Conservation (phyloP, 2,329 filamentous ascomycete genomes). For the Diaporthe amygdali region DNA sequence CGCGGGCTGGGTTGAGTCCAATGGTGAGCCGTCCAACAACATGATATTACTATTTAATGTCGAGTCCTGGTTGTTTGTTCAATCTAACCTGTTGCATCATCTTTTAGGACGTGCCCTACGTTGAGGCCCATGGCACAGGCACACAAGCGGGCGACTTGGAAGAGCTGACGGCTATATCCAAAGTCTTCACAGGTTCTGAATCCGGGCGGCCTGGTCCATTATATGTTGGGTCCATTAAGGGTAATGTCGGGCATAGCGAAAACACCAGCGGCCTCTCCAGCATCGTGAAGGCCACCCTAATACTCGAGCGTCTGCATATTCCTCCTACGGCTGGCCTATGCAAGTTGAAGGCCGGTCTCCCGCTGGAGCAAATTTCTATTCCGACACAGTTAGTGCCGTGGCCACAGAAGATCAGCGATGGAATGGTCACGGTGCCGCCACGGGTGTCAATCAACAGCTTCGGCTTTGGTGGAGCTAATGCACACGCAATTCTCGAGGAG, state of each 20-base stretch:
- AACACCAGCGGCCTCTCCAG: neutral
- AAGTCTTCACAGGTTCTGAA: neutral
- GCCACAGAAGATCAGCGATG: neutral
- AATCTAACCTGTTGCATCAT: neutral
- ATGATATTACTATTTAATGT: neutral
- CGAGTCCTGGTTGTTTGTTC: no score
- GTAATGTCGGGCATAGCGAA: constrained; percentile 28
- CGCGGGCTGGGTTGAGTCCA: constrained; percentile 31
- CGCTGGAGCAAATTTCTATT: neutral
- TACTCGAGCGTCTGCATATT: constrained; percentile 24
- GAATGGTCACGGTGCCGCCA: neutral
- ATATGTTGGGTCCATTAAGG: constrained; percentile 39
- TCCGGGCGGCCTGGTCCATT: constrained; percentile 21
- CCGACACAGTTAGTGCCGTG: neutral
- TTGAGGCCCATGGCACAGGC: constrained; percentile 14
- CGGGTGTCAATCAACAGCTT: constrained; percentile 11
- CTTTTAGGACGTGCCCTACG: neutral
- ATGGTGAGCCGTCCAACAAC: neutral
- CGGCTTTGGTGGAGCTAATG: neutral
- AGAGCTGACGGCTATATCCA: constrained; percentile 7
- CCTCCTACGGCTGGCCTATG: constrained; percentile 30
- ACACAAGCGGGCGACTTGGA: neutral
- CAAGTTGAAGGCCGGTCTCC: constrained; percentile 10
- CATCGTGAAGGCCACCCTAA: neutral
- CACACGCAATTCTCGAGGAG: neutral